These are phyloP conservation scores for Phlebiopsis flavidoalba DNA, from an alignment of 768 basidiomycete genomes.

Conservation along the genomic window DNA sequence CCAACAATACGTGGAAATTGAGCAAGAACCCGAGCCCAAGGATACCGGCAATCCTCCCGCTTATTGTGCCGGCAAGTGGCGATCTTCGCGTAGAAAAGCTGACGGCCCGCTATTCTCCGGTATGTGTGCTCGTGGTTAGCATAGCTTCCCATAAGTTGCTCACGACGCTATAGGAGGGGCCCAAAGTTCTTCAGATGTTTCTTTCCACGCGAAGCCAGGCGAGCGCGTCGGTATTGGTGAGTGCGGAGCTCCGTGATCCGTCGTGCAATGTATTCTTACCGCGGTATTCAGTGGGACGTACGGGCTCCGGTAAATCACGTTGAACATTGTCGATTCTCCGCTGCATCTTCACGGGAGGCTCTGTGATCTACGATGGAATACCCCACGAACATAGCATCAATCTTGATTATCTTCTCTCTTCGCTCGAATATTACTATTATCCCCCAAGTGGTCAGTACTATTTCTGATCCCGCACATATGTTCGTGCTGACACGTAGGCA, in stretches of 20 bases:
- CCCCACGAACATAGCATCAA: slow-evolving; percentile 38
- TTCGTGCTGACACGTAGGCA: background rate
- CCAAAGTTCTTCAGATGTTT: slow-evolving; percentile 52
- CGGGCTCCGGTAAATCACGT: slow-evolving; percentile 34
- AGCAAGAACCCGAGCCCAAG: slow-evolving; percentile 41
- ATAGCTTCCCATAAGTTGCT: slow-evolving; percentile 32
- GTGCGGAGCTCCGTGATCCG: slow-evolving; percentile 3
- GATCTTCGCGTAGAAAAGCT: slow-evolving; percentile 44
- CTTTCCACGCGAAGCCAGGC: slow-evolving; percentile 48
- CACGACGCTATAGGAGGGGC: slow-evolving; percentile 38
- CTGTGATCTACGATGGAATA: slow-evolving; percentile 44
- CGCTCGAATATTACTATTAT: slow-evolving; percentile 53
- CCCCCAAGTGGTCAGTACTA: slow-evolving; percentile 42
- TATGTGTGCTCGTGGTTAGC: background rate
- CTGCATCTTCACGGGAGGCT: slow-evolving; percentile 47
- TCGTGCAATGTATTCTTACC: slow-evolving; percentile 41
- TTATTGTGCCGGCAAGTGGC: slow-evolving; percentile 58
- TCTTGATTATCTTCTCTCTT: slow-evolving; percentile 44
- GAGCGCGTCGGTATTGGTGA: slow-evolving; percentile 47
- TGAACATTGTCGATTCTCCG: slow-evolving; percentile 50
- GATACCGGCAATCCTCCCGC: slow-evolving; percentile 45
- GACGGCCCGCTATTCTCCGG: slow-evolving; percentile 39
- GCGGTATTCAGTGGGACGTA: slow-evolving; percentile 31
- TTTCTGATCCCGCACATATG: background rate
- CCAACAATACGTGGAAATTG: slow-evolving; percentile 48